Conservation (phyloP, 768 basidiomycete genomes). For the Amanita subjunquillea region DNA sequence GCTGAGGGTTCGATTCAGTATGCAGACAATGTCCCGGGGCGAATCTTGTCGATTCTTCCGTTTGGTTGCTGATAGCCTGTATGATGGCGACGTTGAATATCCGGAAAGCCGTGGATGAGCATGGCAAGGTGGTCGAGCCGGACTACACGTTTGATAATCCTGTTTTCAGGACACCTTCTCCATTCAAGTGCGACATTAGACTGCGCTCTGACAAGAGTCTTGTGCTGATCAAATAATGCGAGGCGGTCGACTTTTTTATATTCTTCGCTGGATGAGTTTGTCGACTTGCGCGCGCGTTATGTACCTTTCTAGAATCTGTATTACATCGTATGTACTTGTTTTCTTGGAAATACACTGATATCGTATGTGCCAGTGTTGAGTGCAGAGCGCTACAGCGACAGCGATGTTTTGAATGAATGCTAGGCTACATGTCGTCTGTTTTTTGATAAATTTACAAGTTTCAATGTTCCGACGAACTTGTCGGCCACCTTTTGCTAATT, state of each 20-base stretch:
- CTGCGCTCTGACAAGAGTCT: conserved; percentile 37
- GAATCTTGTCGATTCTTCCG: conserved; percentile 51
- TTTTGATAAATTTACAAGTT: no score
- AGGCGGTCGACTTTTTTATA: neutral
- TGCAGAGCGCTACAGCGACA: no score
- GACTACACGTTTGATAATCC: conserved; percentile 45
- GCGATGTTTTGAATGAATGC: no score
- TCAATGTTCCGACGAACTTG: no score
- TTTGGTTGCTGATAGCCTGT: conserved; percentile 47
- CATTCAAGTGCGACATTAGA: conserved; percentile 38
- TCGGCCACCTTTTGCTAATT: no score
- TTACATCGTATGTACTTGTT: no score
- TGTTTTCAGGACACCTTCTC: conserved; percentile 41
- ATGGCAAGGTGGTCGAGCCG: conserved; percentile 37
- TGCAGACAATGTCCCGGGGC: conserved; percentile 52
- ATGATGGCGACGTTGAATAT: conserved; percentile 53
- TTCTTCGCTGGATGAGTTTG: no score
- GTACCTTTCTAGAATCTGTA: no score
- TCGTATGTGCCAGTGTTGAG: no score
- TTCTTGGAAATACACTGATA: no score
- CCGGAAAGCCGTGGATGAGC: conserved; percentile 37
- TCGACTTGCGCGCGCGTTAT: no score
- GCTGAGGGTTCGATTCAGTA: neutral
- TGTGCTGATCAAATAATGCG: conserved; percentile 24
- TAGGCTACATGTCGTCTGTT: no score